Base-by-base conservation (phyloP, 371 early-diverging fungal species). In the Sanchytrium tribonematis region DNA sequence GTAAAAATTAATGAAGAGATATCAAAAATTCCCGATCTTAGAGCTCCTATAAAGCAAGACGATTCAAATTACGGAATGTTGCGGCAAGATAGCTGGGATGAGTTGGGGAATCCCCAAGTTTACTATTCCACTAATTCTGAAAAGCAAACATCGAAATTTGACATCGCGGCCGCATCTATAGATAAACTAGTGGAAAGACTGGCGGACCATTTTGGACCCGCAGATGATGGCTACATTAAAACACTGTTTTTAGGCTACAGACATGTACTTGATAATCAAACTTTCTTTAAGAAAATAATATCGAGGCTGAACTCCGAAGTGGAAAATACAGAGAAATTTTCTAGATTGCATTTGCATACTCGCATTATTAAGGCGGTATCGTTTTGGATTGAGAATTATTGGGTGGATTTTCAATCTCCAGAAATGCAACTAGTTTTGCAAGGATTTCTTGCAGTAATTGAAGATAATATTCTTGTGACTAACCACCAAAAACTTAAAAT, bases 211-310 rank as follows among this genome's bases (percentile, higher is more conserved):
- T 48, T 48, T 48, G 31, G 27, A 22, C 73, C 31, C 65, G 1
- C 72, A 70, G 74, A 75, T 66, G 30, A 48, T 2, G 17, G 28
- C 1, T 77, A 71, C 66, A 27, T 74, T 22, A 74, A 77, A 68
- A 68, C 68, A 27, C 74, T 77, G 67, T 71, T 77, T 65, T 30
- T 77, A 28, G 74, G 75, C 0, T 77, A 72, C 65, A 71, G 77
- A 1, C 75, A 75, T 29, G 69, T 77, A 66, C 16, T 73, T 1
- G 69, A 29, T 5, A 28, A n/a, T n/a, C 31, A 69, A 29, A 17
- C 69, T 12, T 17, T 12, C 31, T 29, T 69, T 1, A 69, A 66
- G 5, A 30, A n/a, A 30, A 68, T 16, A 66, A 28, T 67, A 1
- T 66, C 31, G 29, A 67, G 32, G 30, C 28, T 48, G 48, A 48